A percentile compares a stretch with the other conserved stretches of the same genome.
These are phyloP conservation scores for Benincasa hispida DNA, from an alignment of 306 rosid species.

Conservation along the genomic window DNA sequence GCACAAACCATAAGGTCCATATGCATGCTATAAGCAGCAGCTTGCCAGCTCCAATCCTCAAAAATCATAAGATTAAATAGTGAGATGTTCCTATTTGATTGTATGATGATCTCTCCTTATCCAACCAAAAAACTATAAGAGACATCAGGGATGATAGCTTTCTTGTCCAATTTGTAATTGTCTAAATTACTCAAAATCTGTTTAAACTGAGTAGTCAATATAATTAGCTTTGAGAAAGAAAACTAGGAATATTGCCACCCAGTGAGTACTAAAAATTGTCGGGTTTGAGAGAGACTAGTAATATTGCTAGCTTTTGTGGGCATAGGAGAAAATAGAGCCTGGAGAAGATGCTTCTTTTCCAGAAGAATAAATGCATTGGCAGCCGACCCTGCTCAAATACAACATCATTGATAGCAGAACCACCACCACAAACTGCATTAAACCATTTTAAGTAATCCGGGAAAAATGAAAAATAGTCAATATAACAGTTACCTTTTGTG, in stretches of 20 bases:
- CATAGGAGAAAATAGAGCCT: background rate
- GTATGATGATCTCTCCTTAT: background rate
- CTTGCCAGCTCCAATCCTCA: background rate
- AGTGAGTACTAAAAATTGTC: too few species aligned
- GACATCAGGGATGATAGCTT: background rate
- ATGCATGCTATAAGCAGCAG: background rate
- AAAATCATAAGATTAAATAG: background rate
- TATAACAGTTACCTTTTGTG: slow-evolving; percentile 61
- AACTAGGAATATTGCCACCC: background rate
- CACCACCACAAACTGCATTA: background rate
- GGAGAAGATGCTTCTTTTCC: background rate
- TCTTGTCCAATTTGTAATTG: background rate
- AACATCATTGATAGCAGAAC: background rate
- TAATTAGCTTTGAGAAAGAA: background rate
- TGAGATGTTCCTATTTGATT: background rate
- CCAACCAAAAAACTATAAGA: background rate
- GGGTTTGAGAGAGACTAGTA: background rate
- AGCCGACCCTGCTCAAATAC: background rate
- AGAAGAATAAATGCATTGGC: background rate
- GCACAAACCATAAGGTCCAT: slow-evolving; percentile 9
- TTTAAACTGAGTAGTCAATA: background rate
- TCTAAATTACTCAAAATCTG: background rate
- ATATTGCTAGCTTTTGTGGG: background rate
- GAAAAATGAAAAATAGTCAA: background rate
- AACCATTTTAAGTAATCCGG: background rate